These are phyloP conservation scores for Boletellus emodensis DNA, from an alignment of 768 basidiomycete genomes.

Conservation along the genomic window DNA sequence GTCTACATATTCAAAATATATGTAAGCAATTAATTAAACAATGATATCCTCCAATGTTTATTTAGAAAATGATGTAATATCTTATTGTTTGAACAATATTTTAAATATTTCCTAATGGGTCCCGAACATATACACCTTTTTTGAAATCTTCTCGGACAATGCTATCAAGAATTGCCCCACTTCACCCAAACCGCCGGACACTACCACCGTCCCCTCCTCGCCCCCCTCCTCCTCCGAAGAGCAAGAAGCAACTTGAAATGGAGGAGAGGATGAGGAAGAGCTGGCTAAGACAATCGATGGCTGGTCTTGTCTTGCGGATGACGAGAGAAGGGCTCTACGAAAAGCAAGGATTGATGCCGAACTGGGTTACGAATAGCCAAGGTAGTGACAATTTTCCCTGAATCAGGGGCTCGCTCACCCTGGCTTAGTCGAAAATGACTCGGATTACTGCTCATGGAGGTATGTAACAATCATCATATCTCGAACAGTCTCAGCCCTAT, in stretches of 20 bases:
- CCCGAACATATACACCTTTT: constrained; percentile 55
- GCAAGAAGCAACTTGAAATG: constrained; percentile 69
- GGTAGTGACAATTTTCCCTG: background rate
- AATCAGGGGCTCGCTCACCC: background rate
- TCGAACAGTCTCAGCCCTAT: no score
- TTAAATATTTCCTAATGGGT: constrained; percentile 20
- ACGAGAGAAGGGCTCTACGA: constrained; percentile 49
- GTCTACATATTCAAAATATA: no score
- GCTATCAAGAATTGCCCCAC: constrained; percentile 67
- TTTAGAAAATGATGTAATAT: no score
- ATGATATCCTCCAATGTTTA: no score
- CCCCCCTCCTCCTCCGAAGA: constrained; percentile 70
- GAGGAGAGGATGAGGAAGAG: constrained; percentile 83
- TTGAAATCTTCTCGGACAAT: constrained; percentile 59
- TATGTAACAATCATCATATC: background rate
- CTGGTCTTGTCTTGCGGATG: constrained; percentile 41
- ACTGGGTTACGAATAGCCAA: constrained; percentile 48
- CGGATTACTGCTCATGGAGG: background rate
- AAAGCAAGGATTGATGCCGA: constrained; percentile 62
- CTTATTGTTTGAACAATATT: no score
- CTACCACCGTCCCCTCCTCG: constrained; percentile 72
- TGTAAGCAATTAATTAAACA: no score
- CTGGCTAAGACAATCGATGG: constrained; percentile 70
- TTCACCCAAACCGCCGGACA: constrained; percentile 68
- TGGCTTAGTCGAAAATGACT: background rate